Base-by-base conservation (phyloP, 2,329 filamentous ascomycete species). In the Akanthomyces lecanii region DNA sequence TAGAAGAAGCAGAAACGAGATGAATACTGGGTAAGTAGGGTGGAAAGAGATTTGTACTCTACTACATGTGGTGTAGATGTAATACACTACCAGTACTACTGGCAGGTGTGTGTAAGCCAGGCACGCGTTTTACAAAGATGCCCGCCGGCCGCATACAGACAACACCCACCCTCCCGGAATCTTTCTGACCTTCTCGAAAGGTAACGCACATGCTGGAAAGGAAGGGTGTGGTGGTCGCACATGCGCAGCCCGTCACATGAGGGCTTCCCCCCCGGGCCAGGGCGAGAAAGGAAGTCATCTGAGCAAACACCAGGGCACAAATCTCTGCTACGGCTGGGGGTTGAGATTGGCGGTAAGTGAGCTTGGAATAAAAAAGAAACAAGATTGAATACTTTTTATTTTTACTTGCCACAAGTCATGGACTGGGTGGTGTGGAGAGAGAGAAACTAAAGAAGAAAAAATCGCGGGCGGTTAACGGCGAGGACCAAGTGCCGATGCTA, bases 201-300 rank as follows among this genome's bases (percentile, higher is more conserved):
- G 18, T 30, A 21, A 55, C 38, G 21, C 16, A 54, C 21, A 28
- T n/a, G 1, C 30, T 33, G 8, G 5, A 5, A 25, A 10, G 51
- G 42, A 21, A 30, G 25, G 25, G 18, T 52, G 18, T 52, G 48
- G 28, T 33, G 10, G 28, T 11, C 16, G 42, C 45, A 59, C 56
- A 59, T 59, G 48, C 56, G 12, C 16, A 21, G 12, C n/a, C 40
- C 5, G 56, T 59, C 56, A 59, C 56, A 59, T 59, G 56, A 59
- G 56, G 25, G 21, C 21, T 21, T 21, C 5, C 18, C 10, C 14
- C 18, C 53, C 8, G 23, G 38, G 4, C 4, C 4, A 6, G 2
- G 16, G 8, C n/a, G 5, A 33, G 8, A 33, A 5, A 33, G 8
- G 6, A 38, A 12, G 56, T 59, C 56, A 50, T 50, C 7, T 59